Evolutionary conservation across 1,139 yeast species (phyloP).

Genomic region (Kazachstania sp.): DNA sequence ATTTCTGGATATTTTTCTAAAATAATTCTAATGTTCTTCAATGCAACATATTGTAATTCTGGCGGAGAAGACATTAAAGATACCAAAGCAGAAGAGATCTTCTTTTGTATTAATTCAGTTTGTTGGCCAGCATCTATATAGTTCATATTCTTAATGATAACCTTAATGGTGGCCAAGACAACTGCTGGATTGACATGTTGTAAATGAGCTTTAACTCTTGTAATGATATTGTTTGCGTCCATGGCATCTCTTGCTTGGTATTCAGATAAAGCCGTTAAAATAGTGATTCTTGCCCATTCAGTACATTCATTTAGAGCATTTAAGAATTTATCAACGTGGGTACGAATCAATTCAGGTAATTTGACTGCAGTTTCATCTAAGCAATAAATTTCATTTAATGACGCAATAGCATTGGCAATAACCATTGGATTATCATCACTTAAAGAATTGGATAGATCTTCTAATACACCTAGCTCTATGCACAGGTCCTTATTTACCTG

Average conservation of each 20-base stretch:
- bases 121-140: conserved; percentile 6
- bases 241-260: conserved; percentile 47
- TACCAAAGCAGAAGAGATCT: conserved; percentile 85
- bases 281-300: conserved; percentile 97
- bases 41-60: conserved; percentile 92
- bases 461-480: conserved; percentile 78
- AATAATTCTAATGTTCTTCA: conserved; percentile 83
- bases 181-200: conserved; percentile 98
- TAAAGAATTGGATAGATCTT: conserved; percentile 57
- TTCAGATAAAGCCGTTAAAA: conserved; percentile 71
- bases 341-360: conserved; percentile 28
- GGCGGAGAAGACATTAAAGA: conserved; percentile 81
- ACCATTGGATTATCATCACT: conserved; percentile 95
- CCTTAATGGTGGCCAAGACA: conserved; percentile 78
- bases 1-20: conserved; percentile 82
- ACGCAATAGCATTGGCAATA: conserved; percentile 83
- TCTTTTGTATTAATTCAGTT: conserved; percentile 37
- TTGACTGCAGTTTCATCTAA: conserved; percentile 44
- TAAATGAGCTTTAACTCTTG: conserved; percentile 86
- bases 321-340: conserved; percentile 44
- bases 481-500: conserved; percentile 78
- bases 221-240: conserved; percentile 82
- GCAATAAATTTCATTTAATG: conserved; percentile 75
- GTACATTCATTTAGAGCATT: conserved; percentile 92
- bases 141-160: conserved; percentile 60